Evolutionary conservation across 306 rosid species (phyloP).

Genomic region (Trifolium repens): DNA sequence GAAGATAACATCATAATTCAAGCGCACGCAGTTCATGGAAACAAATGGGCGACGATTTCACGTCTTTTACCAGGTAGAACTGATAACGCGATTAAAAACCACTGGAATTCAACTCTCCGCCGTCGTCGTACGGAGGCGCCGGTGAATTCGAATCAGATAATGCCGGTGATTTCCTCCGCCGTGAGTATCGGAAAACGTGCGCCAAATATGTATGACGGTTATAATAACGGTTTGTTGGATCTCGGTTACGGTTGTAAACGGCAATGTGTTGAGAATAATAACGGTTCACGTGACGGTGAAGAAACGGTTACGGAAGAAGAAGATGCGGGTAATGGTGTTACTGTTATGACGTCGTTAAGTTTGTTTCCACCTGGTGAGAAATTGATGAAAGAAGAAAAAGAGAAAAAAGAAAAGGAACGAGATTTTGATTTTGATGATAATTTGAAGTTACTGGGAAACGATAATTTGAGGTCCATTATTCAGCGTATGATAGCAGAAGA

Average conservation of each 20-base stretch:
- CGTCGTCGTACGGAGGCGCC: slow-evolving; percentile 40
- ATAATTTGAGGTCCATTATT: slow-evolving; percentile 50
- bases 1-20: slow-evolving; percentile 68
- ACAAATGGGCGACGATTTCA: slow-evolving; percentile 95
- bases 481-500: slow-evolving; percentile 75
- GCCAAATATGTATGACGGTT: neutral
- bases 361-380: slow-evolving; percentile 48
- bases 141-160: neutral
- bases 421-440: neutral
- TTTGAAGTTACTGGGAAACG: neutral
- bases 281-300: slow-evolving; percentile 32
- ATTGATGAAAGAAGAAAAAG: neutral
- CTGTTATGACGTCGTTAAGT: slow-evolving; percentile 63
- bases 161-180: neutral
- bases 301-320: slow-evolving; percentile 22
- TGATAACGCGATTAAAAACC: slow-evolving; percentile 91
- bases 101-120: slow-evolving; percentile 93
- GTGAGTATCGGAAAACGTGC: slow-evolving; percentile 15
- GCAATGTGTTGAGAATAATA: slow-evolving; percentile 34
- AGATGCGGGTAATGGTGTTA: neutral
- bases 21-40: slow-evolving; percentile 79
- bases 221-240: slow-evolving; percentile 16
- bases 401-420: neutral
- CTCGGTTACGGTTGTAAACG: slow-evolving; percentile 42
- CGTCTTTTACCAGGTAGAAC: slow-evolving; percentile 86